These are phyloP conservation scores for Neoboletus magnificus DNA, from an alignment of 768 basidiomycete genomes.

Conservation along the genomic window DNA sequence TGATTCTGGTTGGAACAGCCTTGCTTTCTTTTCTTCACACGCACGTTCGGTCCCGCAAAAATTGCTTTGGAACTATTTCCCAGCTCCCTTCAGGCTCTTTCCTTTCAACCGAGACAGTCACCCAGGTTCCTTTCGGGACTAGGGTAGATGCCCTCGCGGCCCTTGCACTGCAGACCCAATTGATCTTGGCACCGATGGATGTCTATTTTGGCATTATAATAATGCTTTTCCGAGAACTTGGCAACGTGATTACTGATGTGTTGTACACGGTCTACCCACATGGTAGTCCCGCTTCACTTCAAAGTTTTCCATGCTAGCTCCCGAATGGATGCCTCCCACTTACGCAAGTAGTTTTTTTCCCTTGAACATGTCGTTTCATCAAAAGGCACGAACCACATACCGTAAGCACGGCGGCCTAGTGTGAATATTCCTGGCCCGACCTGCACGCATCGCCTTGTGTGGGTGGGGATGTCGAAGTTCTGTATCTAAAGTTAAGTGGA, in stretches of 20 bases:
- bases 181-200: not conserved
- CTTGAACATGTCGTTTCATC: not conserved
- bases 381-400: not conserved
- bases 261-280: conserved; percentile 5
- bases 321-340: not conserved
- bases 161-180: not conserved
- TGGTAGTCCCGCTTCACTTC: not conserved
- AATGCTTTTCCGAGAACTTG: not conserved
- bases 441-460: not conserved
- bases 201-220: not conserved
- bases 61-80: not conserved
- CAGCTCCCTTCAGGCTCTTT: not conserved
- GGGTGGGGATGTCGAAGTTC: not conserved
- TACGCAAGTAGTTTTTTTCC: not conserved
- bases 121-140: not conserved
- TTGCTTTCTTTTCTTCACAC: not conserved
- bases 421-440: not conserved
- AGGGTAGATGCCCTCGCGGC: not conserved
- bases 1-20: not conserved
- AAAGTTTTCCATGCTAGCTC: not conserved
- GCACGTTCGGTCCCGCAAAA: not conserved
- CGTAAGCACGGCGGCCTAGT: not conserved
- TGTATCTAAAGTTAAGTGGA: not conserved
- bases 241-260: not conserved
- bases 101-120: not conserved